phyloP scores from a whole-genome alignment of 148 eudicot genomes.

The Dianthus caryophyllus region DNA sequence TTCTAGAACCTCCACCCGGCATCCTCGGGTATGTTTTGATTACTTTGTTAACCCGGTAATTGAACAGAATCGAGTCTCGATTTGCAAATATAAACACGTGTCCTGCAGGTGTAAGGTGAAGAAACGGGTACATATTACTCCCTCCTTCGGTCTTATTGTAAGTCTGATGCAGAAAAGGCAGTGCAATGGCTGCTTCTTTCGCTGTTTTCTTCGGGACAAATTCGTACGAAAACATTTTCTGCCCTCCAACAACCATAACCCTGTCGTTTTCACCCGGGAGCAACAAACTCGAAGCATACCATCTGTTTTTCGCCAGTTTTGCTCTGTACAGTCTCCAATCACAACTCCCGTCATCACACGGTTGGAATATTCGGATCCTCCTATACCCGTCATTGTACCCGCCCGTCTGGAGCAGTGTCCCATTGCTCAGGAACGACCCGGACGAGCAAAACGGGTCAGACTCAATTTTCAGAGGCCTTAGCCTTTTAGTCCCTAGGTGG shows the following conservation, averaged over 20 bases:
- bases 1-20: conserved; percentile 59
- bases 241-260: conserved; percentile 61
- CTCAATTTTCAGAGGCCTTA: conserved; percentile 35
- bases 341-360: conserved; percentile 43
- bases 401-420: conserved; percentile 55
- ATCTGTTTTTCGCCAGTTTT: conserved; percentile 14
- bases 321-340: conserved; percentile 30
- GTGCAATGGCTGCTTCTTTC: background rate
- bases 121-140: conserved; percentile 69
- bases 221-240: conserved; percentile 48
- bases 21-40: conserved; percentile 51
- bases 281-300: conserved; percentile 36
- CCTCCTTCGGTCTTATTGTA: conserved; percentile 33
- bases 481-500: conserved; percentile 26
- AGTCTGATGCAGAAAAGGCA: conserved; percentile 47
- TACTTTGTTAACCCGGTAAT: conserved; percentile 33
- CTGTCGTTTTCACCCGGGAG: conserved; percentile 53
- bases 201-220: conserved; percentile 48
- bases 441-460: conserved; percentile 56
- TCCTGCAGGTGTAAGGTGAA: conserved; percentile 60
- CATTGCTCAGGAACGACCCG: conserved; percentile 49
- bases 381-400: conserved; percentile 37
- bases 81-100: conserved; percentile 76
- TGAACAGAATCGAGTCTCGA: conserved; percentile 56
- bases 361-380: conserved; percentile 31